A percentile compares a stretch with the other conserved stretches of the same genome.
phyloP scores from a whole-genome alignment of 768 basidiomycete species.

The Kwoniella sp. region DNA sequence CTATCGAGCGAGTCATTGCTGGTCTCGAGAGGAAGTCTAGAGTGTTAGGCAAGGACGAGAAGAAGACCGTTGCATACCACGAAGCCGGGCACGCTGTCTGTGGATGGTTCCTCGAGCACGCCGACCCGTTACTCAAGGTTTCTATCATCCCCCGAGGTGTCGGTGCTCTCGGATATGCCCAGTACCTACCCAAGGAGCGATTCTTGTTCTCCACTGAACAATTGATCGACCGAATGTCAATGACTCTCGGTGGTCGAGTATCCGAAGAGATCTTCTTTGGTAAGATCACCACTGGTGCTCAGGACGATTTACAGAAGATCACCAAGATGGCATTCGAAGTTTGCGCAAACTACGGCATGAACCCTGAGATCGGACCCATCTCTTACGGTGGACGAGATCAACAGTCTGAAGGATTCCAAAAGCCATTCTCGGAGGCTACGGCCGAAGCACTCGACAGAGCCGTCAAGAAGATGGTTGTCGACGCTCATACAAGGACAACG shows the following conservation, averaged over 20 bases:
- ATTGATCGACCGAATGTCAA: conserved; percentile 92
- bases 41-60: conserved; percentile 90
- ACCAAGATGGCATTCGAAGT: conserved; percentile 93
- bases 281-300: conserved; percentile 89
- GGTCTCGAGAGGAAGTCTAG: conserved; percentile 94
- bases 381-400: conserved; percentile 90
- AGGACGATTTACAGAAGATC: conserved; percentile 97
- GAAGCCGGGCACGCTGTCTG: conserved; percentile 98
- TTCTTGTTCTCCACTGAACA: conserved; percentile 95
- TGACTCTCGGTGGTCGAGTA: conserved; percentile 97
- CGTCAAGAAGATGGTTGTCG: conserved; percentile 92
- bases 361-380: conserved; percentile 87
- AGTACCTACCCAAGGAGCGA: conserved; percentile 94
- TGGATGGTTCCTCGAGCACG: conserved; percentile 98
- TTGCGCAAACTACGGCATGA: conserved; percentile 97
- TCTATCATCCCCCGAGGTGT: conserved; percentile 97
- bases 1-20: conserved; percentile 96
- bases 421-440: conserved; percentile 97
- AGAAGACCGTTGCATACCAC: conserved; percentile 98
- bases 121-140: conserved; percentile 94
- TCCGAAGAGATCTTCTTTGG: conserved; percentile 99
- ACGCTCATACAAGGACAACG: conserved; percentile 80
- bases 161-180: conserved; percentile 94
- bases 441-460: conserved; percentile 81
- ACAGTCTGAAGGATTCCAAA: conserved; percentile 84